A percentile compares a stretch with the other conserved stretches of the same genome.
Conservation (phyloP, 1,284 basidiomycete species). For the Ganoderma multipileum region DNA sequence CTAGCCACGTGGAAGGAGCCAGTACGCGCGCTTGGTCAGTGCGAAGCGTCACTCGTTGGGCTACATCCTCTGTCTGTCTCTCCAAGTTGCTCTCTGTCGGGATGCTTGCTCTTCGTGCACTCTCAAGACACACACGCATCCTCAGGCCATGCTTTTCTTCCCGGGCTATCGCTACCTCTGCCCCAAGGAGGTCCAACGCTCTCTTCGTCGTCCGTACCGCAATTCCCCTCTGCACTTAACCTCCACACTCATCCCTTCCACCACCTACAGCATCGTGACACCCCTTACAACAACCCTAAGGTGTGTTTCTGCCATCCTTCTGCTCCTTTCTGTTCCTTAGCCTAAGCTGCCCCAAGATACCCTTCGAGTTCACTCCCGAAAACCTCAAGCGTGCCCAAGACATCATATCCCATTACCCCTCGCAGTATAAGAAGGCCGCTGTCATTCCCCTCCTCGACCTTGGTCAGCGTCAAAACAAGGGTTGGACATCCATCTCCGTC, state of each 20-base stretch:
- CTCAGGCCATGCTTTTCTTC: slow-evolving; percentile 25
- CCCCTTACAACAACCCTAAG: slow-evolving; percentile 90
- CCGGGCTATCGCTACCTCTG: slow-evolving; percentile 48
- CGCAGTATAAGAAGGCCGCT: slow-evolving; percentile 98
- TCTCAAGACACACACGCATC: slow-evolving; percentile 30
- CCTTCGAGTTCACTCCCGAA: slow-evolving; percentile 86
- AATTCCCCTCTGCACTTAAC: slow-evolving; percentile 11
- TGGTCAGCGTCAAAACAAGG: slow-evolving; percentile 96
- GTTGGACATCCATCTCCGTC: slow-evolving; percentile 98
- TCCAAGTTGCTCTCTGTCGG: slow-evolving; percentile 9
- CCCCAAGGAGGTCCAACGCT: slow-evolving; percentile 53
- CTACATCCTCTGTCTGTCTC: neutral
- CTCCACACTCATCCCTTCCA: slow-evolving; percentile 14
- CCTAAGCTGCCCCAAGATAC: slow-evolving; percentile 63
- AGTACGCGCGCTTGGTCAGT: no score
- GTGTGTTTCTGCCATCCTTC: slow-evolving; percentile 43
- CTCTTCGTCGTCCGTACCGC: slow-evolving; percentile 57
- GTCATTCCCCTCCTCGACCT: slow-evolving; percentile 97
- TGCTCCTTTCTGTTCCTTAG: neutral
- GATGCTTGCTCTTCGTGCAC: slow-evolving; percentile 37
- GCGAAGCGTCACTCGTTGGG: no score
- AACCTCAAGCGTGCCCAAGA: slow-evolving; percentile 88
- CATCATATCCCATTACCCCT: slow-evolving; percentile 92
- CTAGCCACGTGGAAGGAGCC: no score
- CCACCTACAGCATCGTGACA: slow-evolving; percentile 84